phyloP scores from a whole-genome alignment of 306 rosid genomes.

The Cucurbita maxima region DNA sequence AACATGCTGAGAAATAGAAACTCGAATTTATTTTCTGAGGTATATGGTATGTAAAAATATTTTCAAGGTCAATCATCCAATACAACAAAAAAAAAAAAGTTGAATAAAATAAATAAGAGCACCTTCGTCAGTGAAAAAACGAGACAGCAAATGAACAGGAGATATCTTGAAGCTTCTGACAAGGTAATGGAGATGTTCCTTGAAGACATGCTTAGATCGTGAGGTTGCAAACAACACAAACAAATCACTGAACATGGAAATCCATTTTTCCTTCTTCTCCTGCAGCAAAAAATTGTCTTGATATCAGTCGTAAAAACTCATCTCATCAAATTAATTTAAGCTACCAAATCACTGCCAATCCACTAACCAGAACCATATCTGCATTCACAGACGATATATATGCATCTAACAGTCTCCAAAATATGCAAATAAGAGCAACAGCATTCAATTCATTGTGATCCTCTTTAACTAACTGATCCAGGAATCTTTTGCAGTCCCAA shows the following conservation, averaged over 20 bases:
- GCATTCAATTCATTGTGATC: slow-evolving; percentile 33
- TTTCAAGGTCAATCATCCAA: not conserved
- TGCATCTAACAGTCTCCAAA: slow-evolving; percentile 59
- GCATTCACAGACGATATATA: slow-evolving; percentile 30
- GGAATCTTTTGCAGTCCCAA: slow-evolving; percentile 57
- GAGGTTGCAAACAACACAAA: slow-evolving; percentile 60
- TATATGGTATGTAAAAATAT: not conserved
- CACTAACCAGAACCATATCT: slow-evolving; percentile 41
- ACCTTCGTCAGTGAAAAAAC: slow-evolving; percentile 77
- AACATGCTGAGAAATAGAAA: not conserved
- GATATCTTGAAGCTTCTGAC: slow-evolving; percentile 42
- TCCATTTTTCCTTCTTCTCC: slow-evolving; percentile 53
- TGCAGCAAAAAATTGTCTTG: slow-evolving; percentile 20
- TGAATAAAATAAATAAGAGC: slow-evolving; percentile 1
- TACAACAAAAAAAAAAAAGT: not conserved
- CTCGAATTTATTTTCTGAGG: not conserved
- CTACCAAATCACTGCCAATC: slow-evolving; percentile 3
- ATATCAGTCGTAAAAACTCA: not conserved
- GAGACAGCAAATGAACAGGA: slow-evolving; percentile 43
- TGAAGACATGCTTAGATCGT: slow-evolving; percentile 41
- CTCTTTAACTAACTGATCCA: slow-evolving; percentile 28
- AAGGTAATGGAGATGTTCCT: slow-evolving; percentile 53
- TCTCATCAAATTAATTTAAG: not conserved
- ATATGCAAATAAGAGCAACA: slow-evolving; percentile 40
- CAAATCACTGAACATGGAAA: slow-evolving; percentile 39